Evolutionary conservation across 495 filamentous ascomycete species (phyloP).

Genomic region (Talaromyces stipitatus): DNA sequence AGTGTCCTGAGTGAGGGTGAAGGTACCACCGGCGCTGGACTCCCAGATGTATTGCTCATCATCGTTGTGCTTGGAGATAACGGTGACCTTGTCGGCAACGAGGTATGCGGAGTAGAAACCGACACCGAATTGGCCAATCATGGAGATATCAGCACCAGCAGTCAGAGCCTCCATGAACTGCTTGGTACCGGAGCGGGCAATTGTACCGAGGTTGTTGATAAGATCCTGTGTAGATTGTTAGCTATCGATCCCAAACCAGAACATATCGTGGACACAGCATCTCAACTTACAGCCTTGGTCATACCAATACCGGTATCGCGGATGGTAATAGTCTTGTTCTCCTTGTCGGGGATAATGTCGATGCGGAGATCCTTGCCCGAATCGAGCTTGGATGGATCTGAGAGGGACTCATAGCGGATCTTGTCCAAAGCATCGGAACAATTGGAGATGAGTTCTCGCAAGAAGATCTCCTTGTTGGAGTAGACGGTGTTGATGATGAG

Average conservation of each 20-base stretch:
- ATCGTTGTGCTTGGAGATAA: constrained; percentile 97
- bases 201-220: constrained; percentile 99
- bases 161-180: constrained; percentile 99
- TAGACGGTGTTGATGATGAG: constrained; percentile 99
- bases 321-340: constrained; percentile 94
- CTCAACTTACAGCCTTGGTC: constrained; percentile 89
- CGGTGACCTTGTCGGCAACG: constrained; percentile 91
- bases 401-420: constrained; percentile 97
- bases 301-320: constrained; percentile 98
- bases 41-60: constrained; percentile 99
- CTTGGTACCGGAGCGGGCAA: constrained; percentile 98
- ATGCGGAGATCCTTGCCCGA: constrained; percentile 93
- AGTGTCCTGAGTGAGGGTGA: constrained; percentile 86
- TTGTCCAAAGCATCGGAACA: constrained; percentile 98
- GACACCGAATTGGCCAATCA: constrained; percentile 99
- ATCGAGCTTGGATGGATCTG: constrained; percentile 95
- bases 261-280: neutral
- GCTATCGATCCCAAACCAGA: constrained; percentile 4
- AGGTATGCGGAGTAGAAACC: constrained; percentile 99
- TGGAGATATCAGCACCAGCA: constrained; percentile 98
- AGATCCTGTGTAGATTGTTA: constrained; percentile 58
- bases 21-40: constrained; percentile 93
- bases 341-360: constrained; percentile 96
- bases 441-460: constrained; percentile 96
- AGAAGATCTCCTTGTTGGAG: constrained; percentile 99